Percentiles rank a stretch among this genome's conserved stretches.
Evolutionary conservation across 441 rosid genomes (phyloP).

Genomic region (Erodium moschatum): DNA sequence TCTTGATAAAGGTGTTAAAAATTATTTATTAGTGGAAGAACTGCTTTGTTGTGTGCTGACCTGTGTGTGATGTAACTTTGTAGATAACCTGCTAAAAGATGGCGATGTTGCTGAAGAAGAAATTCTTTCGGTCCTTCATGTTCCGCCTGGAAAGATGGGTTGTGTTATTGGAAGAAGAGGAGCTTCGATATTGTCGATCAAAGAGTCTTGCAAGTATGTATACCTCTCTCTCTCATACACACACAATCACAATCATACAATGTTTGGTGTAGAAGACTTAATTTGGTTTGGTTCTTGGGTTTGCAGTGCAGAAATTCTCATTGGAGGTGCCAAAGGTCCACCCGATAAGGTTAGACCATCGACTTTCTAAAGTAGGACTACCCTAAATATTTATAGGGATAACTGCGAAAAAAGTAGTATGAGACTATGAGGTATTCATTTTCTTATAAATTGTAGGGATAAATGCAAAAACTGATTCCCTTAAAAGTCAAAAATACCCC

Average conservation of each 20-base stretch:
- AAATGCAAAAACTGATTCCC: too few relatives aligned
- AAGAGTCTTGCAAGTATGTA: constrained; percentile 71
- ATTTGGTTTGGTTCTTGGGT: constrained; percentile 17
- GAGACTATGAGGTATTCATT: too few relatives aligned
- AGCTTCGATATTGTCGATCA: constrained; percentile 60
- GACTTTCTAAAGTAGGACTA: constrained; percentile 3
- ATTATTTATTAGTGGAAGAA: background rate
- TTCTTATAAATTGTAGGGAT: too few relatives aligned
- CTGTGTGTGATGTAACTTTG: constrained; percentile 12
- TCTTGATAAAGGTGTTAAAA: background rate
- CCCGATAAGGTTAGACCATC: constrained; percentile 60
- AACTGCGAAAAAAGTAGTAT: too few relatives aligned
- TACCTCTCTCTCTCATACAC: constrained; percentile 16
- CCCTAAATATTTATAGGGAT: background rate
- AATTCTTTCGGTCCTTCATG: constrained; percentile 67
- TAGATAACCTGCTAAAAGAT: constrained; percentile 42
- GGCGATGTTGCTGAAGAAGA: constrained; percentile 54
- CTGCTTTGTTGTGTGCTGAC: constrained; percentile 14
- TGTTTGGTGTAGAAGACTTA: background rate
- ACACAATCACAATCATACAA: background rate
- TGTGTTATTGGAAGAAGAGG: constrained; percentile 77
- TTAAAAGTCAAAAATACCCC: too few relatives aligned
- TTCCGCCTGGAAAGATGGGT: constrained; percentile 90
- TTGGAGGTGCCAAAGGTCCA: constrained; percentile 79
- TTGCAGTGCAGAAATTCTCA: constrained; percentile 73